Percentiles rank a stretch among this genome's conserved stretches.
Conservation (phyloP, 176 grass and related monocot genomes). For the Eragrostis curvula region DNA sequence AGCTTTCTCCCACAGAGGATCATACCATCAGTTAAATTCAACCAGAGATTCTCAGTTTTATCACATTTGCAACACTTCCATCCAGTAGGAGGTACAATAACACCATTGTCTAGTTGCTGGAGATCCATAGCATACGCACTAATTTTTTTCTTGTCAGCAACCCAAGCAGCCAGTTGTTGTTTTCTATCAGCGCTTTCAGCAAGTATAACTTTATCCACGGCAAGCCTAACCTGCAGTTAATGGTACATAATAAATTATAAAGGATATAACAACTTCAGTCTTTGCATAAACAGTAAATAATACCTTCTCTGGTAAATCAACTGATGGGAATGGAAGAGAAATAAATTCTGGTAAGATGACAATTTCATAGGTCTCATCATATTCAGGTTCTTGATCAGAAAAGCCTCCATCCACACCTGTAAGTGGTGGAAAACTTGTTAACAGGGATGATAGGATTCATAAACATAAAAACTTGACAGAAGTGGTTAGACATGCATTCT, state of each 20-base stretch:
- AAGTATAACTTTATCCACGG: constrained; percentile 85
- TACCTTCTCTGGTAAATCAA: constrained; percentile 99
- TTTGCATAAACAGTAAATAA: background rate
- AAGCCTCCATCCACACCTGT: constrained; percentile 95
- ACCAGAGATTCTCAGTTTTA: constrained; percentile 97
- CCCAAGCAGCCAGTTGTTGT: constrained; percentile 90
- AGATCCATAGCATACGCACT: constrained; percentile 81
- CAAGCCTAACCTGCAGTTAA: constrained; percentile 76
- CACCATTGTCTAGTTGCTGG: constrained; percentile 87
- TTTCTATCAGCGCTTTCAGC: constrained; percentile 83
- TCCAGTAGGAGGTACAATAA: constrained; percentile 81
- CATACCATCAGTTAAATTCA: constrained; percentile 96
- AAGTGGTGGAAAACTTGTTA: constrained; percentile 32
- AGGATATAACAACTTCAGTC: constrained; percentile 14
- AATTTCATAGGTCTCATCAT: constrained; percentile 73
- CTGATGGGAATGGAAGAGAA: constrained; percentile 89
- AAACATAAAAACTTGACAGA: background rate
- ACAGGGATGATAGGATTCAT: background rate
- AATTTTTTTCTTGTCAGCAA: constrained; percentile 83
- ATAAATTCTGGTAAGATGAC: constrained; percentile 84
- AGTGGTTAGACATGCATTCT: background rate
- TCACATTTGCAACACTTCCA: constrained; percentile 98
- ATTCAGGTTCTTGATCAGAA: constrained; percentile 87
- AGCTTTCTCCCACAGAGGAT: constrained; percentile 82
- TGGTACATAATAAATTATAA: constrained; percentile 26